Evolutionary conservation across 805 yeast genomes (phyloP).

Genomic region (Kuraishia capsulata): DNA sequence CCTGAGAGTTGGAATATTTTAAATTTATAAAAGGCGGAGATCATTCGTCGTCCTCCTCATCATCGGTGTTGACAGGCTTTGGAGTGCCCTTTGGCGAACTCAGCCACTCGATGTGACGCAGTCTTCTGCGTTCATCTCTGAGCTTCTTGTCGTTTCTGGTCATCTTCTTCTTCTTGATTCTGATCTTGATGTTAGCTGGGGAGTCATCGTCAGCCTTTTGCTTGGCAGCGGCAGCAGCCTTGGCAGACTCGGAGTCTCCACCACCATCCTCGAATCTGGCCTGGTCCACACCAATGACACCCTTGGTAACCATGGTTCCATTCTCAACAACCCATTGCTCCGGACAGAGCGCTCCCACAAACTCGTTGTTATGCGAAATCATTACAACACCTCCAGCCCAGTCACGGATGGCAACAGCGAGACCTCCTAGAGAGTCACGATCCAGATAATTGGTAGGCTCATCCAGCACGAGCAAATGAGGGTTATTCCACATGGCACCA

Average conservation of each 20-base stretch:
- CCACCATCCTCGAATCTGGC: slow-evolving; percentile 79
- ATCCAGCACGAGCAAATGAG: slow-evolving; percentile 87
- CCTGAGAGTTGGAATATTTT: no score
- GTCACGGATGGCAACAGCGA: slow-evolving; percentile 95
- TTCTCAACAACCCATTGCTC: slow-evolving; percentile 97
- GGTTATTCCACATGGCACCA: slow-evolving; percentile 95
- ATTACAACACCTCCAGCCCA: slow-evolving; percentile 98
- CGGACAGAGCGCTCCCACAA: slow-evolving; percentile 95
- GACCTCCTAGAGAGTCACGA: slow-evolving; percentile 96
- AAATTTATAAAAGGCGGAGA: no score
- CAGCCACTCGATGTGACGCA: slow-evolving; percentile 91
- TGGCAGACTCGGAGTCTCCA: slow-evolving; percentile 30
- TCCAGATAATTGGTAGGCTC: slow-evolving; percentile 99
- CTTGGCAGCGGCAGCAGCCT: slow-evolving; percentile 35
- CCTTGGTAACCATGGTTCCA: slow-evolving; percentile 81
- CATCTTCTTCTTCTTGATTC: slow-evolving; percentile 90
- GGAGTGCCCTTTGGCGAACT: slow-evolving; percentile 97
- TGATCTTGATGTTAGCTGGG: slow-evolving; percentile 92
- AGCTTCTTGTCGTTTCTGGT: slow-evolving; percentile 93
- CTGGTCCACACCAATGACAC: slow-evolving; percentile 64
- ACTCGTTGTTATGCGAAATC: slow-evolving; percentile 96
- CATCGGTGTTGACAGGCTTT: slow-evolving; percentile 87
- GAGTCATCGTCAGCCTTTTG: slow-evolving; percentile 71
- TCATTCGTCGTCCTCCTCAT: slow-evolving; percentile 53
- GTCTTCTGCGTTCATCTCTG: slow-evolving; percentile 88